These are phyloP conservation scores for Fusarium virguliforme DNA, from an alignment of 2,329 filamentous ascomycete genomes.

Conservation along the genomic window DNA sequence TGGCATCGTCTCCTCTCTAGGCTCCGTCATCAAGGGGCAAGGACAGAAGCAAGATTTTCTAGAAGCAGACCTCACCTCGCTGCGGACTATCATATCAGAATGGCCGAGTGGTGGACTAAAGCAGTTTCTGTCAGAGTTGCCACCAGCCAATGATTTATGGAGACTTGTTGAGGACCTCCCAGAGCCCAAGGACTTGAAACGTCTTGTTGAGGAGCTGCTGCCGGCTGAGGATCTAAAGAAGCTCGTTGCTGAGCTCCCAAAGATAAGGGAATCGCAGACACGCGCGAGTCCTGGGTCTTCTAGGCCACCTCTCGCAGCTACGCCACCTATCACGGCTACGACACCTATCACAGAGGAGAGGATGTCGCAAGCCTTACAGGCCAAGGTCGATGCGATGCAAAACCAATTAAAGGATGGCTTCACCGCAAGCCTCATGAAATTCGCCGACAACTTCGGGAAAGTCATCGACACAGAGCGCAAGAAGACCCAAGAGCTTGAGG, in stretches of 20 bases:
- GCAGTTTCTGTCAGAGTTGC: conserved; percentile 21
- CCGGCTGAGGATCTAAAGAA: conserved; percentile 16
- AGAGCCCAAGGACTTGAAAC: conserved; percentile 8
- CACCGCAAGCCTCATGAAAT: conserved; percentile 1
- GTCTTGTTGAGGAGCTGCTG: conserved; percentile 29
- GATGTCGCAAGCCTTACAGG: conserved; percentile 25
- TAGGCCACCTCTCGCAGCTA: conserved; percentile 9
- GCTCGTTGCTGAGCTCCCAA: conserved; percentile 22
- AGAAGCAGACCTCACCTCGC: conserved; percentile 14
- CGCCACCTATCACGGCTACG: conserved; percentile 10
- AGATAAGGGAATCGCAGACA: conserved; percentile 18
- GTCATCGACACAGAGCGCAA: conserved; percentile 45
- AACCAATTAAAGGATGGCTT: conserved; percentile 22
- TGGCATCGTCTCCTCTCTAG: conserved; percentile 18
- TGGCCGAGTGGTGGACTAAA: conserved; percentile 11
- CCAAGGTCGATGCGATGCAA: conserved; percentile 27
- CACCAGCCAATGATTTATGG: conserved; percentile 13
- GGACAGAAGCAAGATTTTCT: conserved; percentile 18
- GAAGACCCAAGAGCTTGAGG: conserved; percentile 27
- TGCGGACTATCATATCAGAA: conserved; percentile 1
- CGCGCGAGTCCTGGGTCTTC: conserved; percentile 11
- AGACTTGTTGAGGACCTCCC: conserved; percentile 26
- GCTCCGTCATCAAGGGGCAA: conserved; percentile 5
- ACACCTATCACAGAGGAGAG: conserved; percentile 26
- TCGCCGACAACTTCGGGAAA: conserved; percentile 36